Evolutionary conservation across 192 early-diverging fungal species (phyloP).

Genomic region (Coemansia sp.): DNA sequence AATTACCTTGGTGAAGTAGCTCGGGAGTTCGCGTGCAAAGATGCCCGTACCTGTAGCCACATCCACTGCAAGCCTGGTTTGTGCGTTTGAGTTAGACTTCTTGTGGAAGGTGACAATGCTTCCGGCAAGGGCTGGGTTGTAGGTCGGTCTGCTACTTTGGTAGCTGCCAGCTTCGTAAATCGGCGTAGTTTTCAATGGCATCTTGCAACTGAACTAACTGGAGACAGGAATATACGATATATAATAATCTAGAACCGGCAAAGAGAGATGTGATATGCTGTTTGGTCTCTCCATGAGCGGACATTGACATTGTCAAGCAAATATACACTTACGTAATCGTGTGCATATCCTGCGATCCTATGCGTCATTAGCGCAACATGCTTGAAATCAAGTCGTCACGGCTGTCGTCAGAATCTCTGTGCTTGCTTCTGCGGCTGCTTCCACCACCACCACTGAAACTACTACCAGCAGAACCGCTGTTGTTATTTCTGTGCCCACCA

Average conservation of each 20-base stretch:
- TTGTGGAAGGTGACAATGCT: constrained; percentile 35
- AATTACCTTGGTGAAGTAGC: constrained; percentile 15
- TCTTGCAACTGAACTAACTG: not conserved
- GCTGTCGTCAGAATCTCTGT: not conserved
- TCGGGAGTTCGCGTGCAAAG: constrained; percentile 7
- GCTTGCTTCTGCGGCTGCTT: not conserved
- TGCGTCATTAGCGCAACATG: not conserved
- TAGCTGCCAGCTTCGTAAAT: constrained; percentile 34
- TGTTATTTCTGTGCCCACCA: not conserved
- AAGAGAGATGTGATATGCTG: too few species aligned
- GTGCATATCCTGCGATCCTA: not conserved
- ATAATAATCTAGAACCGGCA: too few species aligned
- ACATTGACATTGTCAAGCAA: too few species aligned
- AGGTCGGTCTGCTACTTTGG: constrained; percentile 35
- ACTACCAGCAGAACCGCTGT: too few species aligned
- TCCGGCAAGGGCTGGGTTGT: constrained; percentile 32
- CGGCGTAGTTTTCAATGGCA: constrained; percentile 31
- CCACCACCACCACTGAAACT: too few species aligned
- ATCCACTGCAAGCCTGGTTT: constrained; percentile 42
- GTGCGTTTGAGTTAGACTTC: constrained; percentile 18
- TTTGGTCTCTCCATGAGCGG: too few species aligned
- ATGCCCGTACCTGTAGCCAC: constrained; percentile 54
- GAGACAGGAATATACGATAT: too few species aligned
- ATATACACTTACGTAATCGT: too few species aligned
- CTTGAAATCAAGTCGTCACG: constrained; percentile 6